Evolutionary conservation across 768 basidiomycete species (phyloP), one percentile per base, ranked within the genome.

Genomic region (Cyathus striatus): DNA sequence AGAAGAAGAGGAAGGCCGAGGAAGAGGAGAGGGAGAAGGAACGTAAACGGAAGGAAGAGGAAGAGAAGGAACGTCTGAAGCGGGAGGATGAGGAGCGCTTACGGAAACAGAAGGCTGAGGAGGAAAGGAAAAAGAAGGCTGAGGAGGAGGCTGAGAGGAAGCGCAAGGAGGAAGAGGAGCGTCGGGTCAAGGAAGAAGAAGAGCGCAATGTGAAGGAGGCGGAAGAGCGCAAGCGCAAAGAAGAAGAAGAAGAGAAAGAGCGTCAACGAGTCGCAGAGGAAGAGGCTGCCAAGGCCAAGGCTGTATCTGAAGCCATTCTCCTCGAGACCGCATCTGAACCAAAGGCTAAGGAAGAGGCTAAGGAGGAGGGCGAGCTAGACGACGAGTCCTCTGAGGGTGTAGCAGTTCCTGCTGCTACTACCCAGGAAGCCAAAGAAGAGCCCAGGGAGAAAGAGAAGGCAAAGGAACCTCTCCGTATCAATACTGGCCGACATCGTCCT

Each of bases 381-480:
- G 77, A 78, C 52, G 72, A 75, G 20, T 66, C 67, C 38, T 70
- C 70, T 48, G 66, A 79, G 36, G 57, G 63, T 20, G 69, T 72
- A 23, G 68, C 69, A 3, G 62, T 65, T 49, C 51, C 66, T 36
- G 30, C 61, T 32, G 67, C 64, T 44, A 49, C 51, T 23, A 54
- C 59, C 42, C 63, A 69, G 26, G 39, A 32, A 9, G 46, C 49
- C 22, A 58, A 62, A 36, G 66, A 70, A 21, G 67, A 70, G 26
- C 42, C 53, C n/a, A 59, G 56, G 38, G 56, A 60, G 44, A 49
- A 54, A 38, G 33, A 30, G 27, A 30, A 30, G n/a, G 7, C 63
- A 24, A 80, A 78, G 55, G 81, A 81, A 34, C 18, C 62, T 9
- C 67, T 88, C 16, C 82, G 83, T 34, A 86, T 87, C 60, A 81